Evolutionary conservation across 139 green algal species (phyloP).

Genomic region (Auxenochlorella protothecoides): DNA sequence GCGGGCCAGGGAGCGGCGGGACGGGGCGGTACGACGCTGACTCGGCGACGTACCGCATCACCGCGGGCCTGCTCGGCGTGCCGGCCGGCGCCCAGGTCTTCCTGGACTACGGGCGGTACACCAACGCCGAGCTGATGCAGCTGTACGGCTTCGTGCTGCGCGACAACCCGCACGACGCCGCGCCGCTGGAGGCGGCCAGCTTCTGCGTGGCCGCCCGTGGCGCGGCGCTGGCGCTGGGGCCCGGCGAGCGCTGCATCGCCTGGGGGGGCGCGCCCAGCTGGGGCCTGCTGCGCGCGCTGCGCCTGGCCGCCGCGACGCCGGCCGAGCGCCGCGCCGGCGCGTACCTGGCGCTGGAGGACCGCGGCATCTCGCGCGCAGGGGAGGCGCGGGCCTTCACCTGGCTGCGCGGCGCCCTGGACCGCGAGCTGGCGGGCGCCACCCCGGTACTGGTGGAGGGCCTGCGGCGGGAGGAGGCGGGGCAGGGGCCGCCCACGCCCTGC

Average conservation of each 20-base stretch:
- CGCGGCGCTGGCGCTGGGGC: not conserved
- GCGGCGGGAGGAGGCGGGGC: no score
- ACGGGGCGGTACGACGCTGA: not conserved
- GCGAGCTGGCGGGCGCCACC: no score
- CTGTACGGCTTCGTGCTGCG: constrained; percentile 78
- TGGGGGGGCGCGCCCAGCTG: constrained; percentile 39
- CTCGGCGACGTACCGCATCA: not conserved
- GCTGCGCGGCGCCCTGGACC: constrained; percentile 2
- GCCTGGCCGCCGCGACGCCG: constrained; percentile 12
- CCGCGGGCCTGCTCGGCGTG: not conserved
- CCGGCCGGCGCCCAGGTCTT: constrained; percentile 54
- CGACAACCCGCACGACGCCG: constrained; percentile 61
- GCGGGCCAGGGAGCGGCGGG: not conserved
- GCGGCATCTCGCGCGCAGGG: constrained; percentile 6
- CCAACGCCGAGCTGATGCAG: constrained; percentile 77
- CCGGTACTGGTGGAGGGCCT: no score
- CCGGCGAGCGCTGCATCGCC: constrained; percentile 34
- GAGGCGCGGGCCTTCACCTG: constrained; percentile 8
- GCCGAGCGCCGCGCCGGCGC: constrained; percentile 1
- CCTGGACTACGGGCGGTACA: constrained; percentile 79
- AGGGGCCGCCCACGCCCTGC: no score
- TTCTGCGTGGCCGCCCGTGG: not conserved
- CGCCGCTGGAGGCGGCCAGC: constrained; percentile 19
- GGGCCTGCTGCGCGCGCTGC: constrained; percentile 41
- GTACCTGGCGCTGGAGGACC: constrained; percentile 13